Evolutionary conservation across 2,329 filamentous ascomycete genomes (phyloP).

Genomic region (Xylaria sp.): DNA sequence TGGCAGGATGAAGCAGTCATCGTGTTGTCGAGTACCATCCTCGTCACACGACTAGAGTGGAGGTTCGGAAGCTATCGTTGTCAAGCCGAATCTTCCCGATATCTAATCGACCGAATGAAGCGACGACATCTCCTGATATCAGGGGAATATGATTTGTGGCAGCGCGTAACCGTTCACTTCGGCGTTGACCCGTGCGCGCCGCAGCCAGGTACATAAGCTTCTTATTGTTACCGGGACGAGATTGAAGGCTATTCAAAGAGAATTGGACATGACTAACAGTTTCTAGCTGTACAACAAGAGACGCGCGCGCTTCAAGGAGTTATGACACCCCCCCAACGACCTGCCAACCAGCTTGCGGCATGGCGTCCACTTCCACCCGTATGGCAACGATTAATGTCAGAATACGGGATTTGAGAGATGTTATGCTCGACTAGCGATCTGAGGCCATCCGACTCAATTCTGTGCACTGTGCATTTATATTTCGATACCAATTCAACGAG

Average conservation of each 20-base stretch:
- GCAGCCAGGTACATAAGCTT: not conserved
- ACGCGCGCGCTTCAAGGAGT: not conserved
- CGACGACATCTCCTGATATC: not conserved
- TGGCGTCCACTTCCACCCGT: not conserved
- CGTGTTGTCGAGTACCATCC: slow-evolving; percentile 33
- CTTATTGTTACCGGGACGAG: not conserved
- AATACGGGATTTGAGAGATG: not conserved
- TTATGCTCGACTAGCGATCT: not conserved
- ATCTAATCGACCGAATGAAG: slow-evolving; percentile 18
- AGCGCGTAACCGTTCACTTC: slow-evolving; percentile 25
- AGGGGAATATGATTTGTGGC: slow-evolving; percentile 1
- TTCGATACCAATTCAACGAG: not conserved
- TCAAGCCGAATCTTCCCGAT: slow-evolving; percentile 55
- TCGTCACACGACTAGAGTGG: slow-evolving; percentile 50
- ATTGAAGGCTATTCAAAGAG: not conserved
- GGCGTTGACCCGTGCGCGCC: slow-evolving; percentile 31
- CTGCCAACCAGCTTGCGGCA: too few relatives aligned
- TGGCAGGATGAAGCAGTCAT: slow-evolving; percentile 55
- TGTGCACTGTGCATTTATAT: too few relatives aligned
- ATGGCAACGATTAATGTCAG: not conserved
- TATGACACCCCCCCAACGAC: not conserved
- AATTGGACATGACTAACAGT: not conserved
- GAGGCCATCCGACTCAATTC: not conserved
- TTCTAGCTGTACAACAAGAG: not conserved
- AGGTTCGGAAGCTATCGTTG: slow-evolving; percentile 61